phyloP scores from a whole-genome alignment of 2,329 filamentous ascomycete species.

The Chaetothyriales sp. region DNA sequence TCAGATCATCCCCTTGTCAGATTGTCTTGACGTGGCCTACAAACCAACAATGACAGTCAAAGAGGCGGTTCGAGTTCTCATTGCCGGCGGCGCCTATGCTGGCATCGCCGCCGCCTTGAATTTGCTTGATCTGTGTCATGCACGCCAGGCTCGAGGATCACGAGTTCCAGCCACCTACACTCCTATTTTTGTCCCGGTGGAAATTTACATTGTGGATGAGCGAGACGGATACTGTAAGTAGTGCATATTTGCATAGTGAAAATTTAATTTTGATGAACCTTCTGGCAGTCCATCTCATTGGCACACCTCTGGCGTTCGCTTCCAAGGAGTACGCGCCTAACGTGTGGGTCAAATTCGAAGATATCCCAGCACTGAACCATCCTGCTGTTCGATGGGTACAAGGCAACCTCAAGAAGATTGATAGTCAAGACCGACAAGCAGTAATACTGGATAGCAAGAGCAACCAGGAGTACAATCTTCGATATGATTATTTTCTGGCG shows the following conservation, averaged over 20 bases:
- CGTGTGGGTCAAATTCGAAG: slow-evolving; percentile 56
- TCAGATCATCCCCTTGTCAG: not conserved
- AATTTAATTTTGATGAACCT: slow-evolving; percentile 1
- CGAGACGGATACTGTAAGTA: slow-evolving; percentile 65
- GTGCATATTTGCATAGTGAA: not conserved
- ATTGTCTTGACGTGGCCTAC: not conserved
- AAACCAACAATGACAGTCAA: not conserved
- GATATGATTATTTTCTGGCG: slow-evolving; percentile 64
- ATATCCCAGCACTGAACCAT: slow-evolving; percentile 52
- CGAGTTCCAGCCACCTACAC: slow-evolving; percentile 31
- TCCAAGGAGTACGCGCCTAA: slow-evolving; percentile 49
- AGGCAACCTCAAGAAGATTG: slow-evolving; percentile 48
- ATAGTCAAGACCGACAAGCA: slow-evolving; percentile 47
- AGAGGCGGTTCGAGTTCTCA: slow-evolving; percentile 35
- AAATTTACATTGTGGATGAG: slow-evolving; percentile 65
- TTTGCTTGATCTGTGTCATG: slow-evolving; percentile 51
- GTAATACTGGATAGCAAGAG: slow-evolving; percentile 40
- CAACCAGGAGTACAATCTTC: slow-evolving; percentile 25
- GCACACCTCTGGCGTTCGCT: slow-evolving; percentile 58
- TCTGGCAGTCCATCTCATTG: slow-evolving; percentile 56
- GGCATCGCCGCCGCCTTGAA: slow-evolving; percentile 55
- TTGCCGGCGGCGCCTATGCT: slow-evolving; percentile 59
- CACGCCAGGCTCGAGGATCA: slow-evolving; percentile 36
- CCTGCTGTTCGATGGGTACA: slow-evolving; percentile 46
- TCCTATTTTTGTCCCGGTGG: slow-evolving; percentile 38